A percentile compares a stretch with the other conserved stretches of the same genome.
phyloP scores from a whole-genome alignment of 2,329 filamentous ascomycete genomes.

The Graphilbum sp. region DNA sequence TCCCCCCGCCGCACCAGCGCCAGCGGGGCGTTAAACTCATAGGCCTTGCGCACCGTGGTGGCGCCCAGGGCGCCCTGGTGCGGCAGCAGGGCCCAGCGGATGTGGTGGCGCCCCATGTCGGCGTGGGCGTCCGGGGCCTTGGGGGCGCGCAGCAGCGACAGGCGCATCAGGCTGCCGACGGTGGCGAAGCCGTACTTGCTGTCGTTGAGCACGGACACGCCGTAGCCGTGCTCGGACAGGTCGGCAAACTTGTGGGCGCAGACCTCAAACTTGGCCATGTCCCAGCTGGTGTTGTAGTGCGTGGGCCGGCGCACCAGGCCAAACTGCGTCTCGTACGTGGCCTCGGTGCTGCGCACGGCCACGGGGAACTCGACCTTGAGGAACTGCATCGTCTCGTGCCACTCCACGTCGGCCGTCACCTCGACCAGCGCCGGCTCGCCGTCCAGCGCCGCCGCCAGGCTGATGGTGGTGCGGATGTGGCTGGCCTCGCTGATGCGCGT shows the following conservation, averaged over 20 bases:
- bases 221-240: conserved; percentile 51
- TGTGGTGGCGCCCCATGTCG: conserved; percentile 50
- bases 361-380: conserved; percentile 98
- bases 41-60: conserved; percentile 43
- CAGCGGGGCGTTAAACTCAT: conserved; percentile 51
- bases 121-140: conserved; percentile 55
- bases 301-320: conserved; percentile 79
- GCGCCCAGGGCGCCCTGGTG: conserved; percentile 39
- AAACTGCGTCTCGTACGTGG: conserved; percentile 89
- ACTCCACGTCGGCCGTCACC: conserved; percentile 76
- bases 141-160: conserved; percentile 46
- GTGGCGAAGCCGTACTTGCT: conserved; percentile 56
- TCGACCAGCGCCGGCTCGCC: conserved; percentile 56
- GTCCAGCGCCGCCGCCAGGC: conserved; percentile 51
- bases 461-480: conserved; percentile 75
- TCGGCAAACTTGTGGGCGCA: conserved; percentile 63
- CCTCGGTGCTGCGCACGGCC: conserved; percentile 77
- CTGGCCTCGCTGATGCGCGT: conserved; percentile 79
- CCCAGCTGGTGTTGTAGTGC: conserved; percentile 90
- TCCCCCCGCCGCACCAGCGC: conserved; percentile 13
- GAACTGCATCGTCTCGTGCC: conserved; percentile 95
- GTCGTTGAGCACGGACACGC: conserved; percentile 53
- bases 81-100: conserved; percentile 51
- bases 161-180: conserved; percentile 48
- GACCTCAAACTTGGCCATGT: conserved; percentile 69